phyloP scores from a whole-genome alignment of 495 filamentous ascomycete genomes.

The Neurospora sp. region DNA sequence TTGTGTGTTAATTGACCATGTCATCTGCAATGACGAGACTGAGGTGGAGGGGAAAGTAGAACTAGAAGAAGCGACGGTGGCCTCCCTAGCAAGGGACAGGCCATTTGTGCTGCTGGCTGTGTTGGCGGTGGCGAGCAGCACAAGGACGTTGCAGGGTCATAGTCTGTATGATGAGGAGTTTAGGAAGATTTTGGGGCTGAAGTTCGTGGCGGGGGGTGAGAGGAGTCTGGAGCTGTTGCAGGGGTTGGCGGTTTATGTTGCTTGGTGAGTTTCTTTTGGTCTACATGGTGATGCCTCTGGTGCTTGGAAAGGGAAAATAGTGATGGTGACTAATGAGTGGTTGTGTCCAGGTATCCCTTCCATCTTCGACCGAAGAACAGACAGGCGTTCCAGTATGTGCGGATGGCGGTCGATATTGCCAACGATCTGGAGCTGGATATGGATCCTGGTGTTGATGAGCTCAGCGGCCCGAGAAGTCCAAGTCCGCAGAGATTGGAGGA shows the following conservation, averaged over 20 bases:
- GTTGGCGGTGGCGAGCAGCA: slow-evolving; percentile 34
- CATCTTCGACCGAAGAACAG: slow-evolving; percentile 38
- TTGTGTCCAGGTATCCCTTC: slow-evolving; percentile 32
- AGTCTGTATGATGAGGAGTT: slow-evolving; percentile 41
- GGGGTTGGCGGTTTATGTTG: slow-evolving; percentile 34
- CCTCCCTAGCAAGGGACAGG: slow-evolving; percentile 22
- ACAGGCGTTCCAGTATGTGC: slow-evolving; percentile 32
- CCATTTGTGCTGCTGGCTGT: slow-evolving; percentile 37
- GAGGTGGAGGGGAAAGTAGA: slow-evolving; percentile 8
- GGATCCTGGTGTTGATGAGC: slow-evolving; percentile 14
- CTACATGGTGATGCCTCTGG: not conserved
- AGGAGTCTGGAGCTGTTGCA: slow-evolving; percentile 34
- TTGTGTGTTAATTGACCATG: slow-evolving; percentile 12
- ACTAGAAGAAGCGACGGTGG: slow-evolving; percentile 22
- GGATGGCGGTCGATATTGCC: slow-evolving; percentile 38
- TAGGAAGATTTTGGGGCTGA: slow-evolving; percentile 36
- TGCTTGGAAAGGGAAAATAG: not conserved
- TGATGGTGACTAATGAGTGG: not conserved
- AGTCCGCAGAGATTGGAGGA: slow-evolving; percentile 19
- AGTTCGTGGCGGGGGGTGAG: slow-evolving; percentile 39
- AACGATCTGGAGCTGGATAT: slow-evolving; percentile 32
- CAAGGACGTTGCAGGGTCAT: slow-evolving; percentile 30
- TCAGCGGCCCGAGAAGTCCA: not conserved
- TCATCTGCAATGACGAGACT: not conserved
- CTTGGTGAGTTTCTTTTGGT: slow-evolving; percentile 25